Percentiles rank a stretch among this genome's conserved stretches.
Conservation (phyloP, 1,284 basidiomycete species). For the Hymenochaete sp. region DNA sequence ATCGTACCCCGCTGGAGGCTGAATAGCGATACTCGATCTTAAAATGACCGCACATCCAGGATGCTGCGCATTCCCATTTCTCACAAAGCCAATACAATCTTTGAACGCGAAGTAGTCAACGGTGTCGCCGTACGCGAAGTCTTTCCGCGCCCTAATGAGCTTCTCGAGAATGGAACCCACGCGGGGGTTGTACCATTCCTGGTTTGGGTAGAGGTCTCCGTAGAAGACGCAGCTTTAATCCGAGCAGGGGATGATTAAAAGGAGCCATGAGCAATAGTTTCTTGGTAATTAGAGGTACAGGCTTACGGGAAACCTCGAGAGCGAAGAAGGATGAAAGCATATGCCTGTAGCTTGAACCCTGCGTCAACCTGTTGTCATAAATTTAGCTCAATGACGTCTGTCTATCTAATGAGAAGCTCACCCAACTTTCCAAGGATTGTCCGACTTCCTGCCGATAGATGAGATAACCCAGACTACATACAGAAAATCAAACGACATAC, state of each 20-base stretch:
- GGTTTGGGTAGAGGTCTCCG: constrained; percentile 76
- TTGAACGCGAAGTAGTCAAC: constrained; percentile 48
- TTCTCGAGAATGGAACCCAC: constrained; percentile 40
- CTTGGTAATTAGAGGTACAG: too few relatives aligned
- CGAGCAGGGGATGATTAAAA: not conserved
- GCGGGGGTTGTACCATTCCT: constrained; percentile 52
- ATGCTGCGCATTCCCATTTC: constrained; percentile 43
- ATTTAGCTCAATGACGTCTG: not conserved
- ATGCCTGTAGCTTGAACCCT: constrained; percentile 72
- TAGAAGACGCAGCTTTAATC: constrained; percentile 76
- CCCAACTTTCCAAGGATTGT: constrained; percentile 72
- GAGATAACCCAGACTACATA: not conserved
- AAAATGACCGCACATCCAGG: constrained; percentile 58
- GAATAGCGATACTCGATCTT: constrained; percentile 45
- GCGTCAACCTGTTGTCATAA: constrained; percentile 46
- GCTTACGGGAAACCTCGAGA: constrained; percentile 79
- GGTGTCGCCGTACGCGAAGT: constrained; percentile 53
- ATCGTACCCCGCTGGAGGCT: too few relatives aligned
- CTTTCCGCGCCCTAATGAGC: constrained; percentile 52
- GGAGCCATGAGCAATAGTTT: constrained; percentile 5
- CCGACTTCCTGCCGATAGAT: constrained; percentile 48
- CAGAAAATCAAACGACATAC: constrained; percentile 28
- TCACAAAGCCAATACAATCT: constrained; percentile 69
- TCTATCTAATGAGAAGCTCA: constrained; percentile 27
- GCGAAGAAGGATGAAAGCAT: constrained; percentile 81